Base-by-base conservation (phyloP, 1,284 basidiomycete species). In the Apiotrichum mycotoxinovorans region DNA sequence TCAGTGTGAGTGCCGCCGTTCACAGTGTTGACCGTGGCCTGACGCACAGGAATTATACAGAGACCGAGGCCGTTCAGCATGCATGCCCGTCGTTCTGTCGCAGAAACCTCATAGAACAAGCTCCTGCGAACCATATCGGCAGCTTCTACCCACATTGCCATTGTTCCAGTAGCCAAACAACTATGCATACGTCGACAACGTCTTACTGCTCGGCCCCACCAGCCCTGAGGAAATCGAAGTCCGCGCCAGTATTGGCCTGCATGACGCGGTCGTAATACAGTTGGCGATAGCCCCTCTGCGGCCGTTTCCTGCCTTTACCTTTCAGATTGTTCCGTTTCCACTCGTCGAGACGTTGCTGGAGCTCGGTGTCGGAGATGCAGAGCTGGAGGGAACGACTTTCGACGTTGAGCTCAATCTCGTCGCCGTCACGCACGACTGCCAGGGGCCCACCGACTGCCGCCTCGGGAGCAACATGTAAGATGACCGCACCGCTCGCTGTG, bases 401-500 rank as follows among this genome's bases (percentile, higher is more conserved):
- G 10, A 73, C 69, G 46, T 76, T 69, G 18, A 78, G 64, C 26
- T 57, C 55, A 22, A 78, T 66, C 34, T 56, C 52, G 60, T 78
- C 76, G 3, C 74, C 74, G 45, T 72, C 65, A 2, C 63, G 60
- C 3, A 78, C 68, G 20, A 69, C 51, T 0, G 73, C 75, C 34
- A 78, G 58, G 7, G 72, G 72, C 0, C 76, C 75, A 15, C 75
- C 75, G 1, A 68, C 63, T 2, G 70, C 71, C 8, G 76, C 69
- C 60, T 78, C 76, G 17, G 75, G 75, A 10, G 71, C 63, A 14
- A 75, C 65, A 54, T 77, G 74, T 4, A 77, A 66, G 17, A 77
- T 66, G 20, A 76, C 71, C 1, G 70, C 67, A 0, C 74, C 74
- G 11, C 61, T 64, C 5, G 74, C 74, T 3, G 75, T 77, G 4